phyloP scores from a whole-genome alignment of 225 moss, liverwort and hornwort species.

The Climacium dendroides region DNA sequence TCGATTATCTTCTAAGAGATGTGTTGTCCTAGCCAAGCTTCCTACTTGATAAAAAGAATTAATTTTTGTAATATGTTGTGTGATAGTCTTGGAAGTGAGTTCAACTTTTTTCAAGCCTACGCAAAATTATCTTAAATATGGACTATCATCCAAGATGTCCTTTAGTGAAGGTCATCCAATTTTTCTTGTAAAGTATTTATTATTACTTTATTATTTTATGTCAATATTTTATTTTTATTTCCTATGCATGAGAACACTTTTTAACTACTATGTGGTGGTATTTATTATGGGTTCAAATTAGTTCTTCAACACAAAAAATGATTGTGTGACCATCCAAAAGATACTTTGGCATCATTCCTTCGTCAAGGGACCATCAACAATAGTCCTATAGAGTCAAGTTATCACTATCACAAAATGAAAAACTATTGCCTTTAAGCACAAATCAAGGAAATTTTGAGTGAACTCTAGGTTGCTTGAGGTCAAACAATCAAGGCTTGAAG shows the following conservation, averaged over 20 bases:
- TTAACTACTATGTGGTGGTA: background rate
- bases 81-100: rapidly evolving
- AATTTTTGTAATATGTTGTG: background rate
- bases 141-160: background rate
- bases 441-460: rapidly evolving
- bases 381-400: rapidly evolving
- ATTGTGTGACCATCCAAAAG: background rate
- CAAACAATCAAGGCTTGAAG: background rate
- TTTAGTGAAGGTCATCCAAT: background rate
- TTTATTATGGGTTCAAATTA: rapidly evolving
- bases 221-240: too few species aligned
- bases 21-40: rapidly evolving
- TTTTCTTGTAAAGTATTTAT: background rate
- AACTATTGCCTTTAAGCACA: rapidly evolving
- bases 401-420: rapidly evolving
- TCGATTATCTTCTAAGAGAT: background rate
- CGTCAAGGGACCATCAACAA: too few species aligned
- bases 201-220: background rate
- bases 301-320: background rate
- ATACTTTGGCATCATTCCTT: rapidly evolving
- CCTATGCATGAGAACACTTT: background rate
- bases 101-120: background rate
- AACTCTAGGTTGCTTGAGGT: rapidly evolving
- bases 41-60: background rate
- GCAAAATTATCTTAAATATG: background rate